phyloP scores from a whole-genome alignment of 2,329 filamentous ascomycete species.

The Phyllosticta citriasiana region DNA sequence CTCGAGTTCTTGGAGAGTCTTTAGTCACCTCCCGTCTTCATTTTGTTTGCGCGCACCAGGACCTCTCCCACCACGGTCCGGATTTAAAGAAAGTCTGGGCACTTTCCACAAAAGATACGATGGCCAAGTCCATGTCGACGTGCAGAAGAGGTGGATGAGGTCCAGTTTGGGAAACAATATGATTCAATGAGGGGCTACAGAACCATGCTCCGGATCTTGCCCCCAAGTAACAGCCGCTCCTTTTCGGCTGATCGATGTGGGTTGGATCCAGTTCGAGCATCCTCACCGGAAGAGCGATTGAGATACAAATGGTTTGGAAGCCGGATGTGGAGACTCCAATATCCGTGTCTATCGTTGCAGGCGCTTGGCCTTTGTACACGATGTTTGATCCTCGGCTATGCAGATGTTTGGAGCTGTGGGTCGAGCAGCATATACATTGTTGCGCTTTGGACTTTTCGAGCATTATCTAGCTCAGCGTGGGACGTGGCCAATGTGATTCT shows the following conservation, averaged over 20 bases:
- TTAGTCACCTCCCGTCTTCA: too few relatives aligned
- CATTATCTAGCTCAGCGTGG: background rate
- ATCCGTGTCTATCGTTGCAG: background rate
- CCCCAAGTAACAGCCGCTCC: background rate
- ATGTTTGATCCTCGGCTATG: background rate
- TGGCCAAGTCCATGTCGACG: background rate
- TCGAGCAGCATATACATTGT: background rate
- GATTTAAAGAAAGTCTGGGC: background rate
- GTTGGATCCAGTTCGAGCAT: background rate
- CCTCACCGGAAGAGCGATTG: background rate
- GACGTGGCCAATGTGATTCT: too few relatives aligned
- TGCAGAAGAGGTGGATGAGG: background rate
- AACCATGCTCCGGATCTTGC: background rate
- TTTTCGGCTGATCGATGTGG: background rate
- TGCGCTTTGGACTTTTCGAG: background rate
- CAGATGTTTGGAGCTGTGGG: background rate
- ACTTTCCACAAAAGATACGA: background rate
- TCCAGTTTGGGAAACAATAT: background rate
- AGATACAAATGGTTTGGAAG: background rate
- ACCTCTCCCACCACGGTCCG: background rate
- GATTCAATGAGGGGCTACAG: background rate
- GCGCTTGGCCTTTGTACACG: background rate
- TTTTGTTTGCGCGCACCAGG: too few relatives aligned
- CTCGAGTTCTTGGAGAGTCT: too few relatives aligned
- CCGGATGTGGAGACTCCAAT: background rate